Percentiles rank a stretch among this genome's conserved stretches.
These are phyloP conservation scores for Tuber indicum DNA, from an alignment of 495 filamentous ascomycete species.

Conservation along the genomic window DNA sequence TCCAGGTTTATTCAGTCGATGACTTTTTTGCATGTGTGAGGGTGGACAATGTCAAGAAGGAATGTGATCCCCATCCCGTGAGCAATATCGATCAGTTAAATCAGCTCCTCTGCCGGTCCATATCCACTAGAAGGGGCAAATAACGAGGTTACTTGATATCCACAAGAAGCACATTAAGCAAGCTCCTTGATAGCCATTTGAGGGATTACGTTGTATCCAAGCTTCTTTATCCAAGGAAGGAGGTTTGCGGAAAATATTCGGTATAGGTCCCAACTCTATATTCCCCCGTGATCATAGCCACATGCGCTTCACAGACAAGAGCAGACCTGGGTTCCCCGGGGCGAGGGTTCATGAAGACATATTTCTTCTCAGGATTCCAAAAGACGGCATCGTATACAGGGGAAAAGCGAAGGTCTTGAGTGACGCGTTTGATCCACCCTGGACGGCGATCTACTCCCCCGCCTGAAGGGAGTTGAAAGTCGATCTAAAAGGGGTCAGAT, in stretches of 20 bases:
- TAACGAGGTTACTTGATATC: slow-evolving; percentile 97
- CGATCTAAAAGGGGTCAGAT: too few relatives aligned
- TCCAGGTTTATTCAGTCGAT: slow-evolving; percentile 90
- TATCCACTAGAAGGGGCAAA: slow-evolving; percentile 96
- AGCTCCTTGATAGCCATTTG: slow-evolving; percentile 99
- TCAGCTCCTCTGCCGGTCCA: slow-evolving; percentile 87
- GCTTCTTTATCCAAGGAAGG: slow-evolving; percentile 78
- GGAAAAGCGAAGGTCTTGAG: slow-evolving; percentile 81
- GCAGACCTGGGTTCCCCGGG: slow-evolving; percentile 79
- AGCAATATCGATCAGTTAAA: slow-evolving; percentile 91
- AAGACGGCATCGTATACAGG: slow-evolving; percentile 90
- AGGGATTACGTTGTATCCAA: slow-evolving; percentile 97
- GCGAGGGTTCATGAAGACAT: slow-evolving; percentile 72
- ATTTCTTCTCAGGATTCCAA: slow-evolving; percentile 84
- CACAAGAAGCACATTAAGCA: slow-evolving; percentile 97
- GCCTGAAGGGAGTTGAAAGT: slow-evolving; percentile 69
- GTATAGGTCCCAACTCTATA: slow-evolving; percentile 85
- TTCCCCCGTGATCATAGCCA: slow-evolving; percentile 92
- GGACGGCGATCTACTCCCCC: slow-evolving; percentile 82
- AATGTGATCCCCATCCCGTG: slow-evolving; percentile 88
- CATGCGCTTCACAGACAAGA: slow-evolving; percentile 94
- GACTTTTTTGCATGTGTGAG: slow-evolving; percentile 95
- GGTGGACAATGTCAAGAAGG: slow-evolving; percentile 92
- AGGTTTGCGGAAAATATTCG: slow-evolving; percentile 89
- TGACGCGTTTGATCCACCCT: slow-evolving; percentile 94